A percentile compares a stretch with the other conserved stretches of the same genome.
Conservation (phyloP, 805 yeast species). For the Candida lessepsii region DNA sequence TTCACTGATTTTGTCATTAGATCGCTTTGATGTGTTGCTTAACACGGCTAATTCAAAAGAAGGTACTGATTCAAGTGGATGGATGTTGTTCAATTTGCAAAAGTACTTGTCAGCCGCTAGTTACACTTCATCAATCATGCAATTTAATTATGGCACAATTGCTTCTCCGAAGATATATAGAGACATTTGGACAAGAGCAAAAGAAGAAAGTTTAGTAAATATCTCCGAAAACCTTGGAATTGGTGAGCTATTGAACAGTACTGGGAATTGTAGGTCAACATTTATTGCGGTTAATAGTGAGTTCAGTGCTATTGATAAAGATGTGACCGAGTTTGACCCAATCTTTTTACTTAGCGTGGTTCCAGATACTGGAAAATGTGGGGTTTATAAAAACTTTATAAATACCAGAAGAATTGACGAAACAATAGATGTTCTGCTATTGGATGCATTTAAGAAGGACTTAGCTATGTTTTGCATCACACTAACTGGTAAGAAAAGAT, state of each 20-base stretch:
- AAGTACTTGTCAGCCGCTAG: background rate
- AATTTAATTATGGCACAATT: background rate
- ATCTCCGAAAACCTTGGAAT: background rate
- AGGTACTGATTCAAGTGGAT: background rate
- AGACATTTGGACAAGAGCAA: slow-evolving; percentile 1
- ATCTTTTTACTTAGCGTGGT: background rate
- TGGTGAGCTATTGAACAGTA: too few relatives aligned
- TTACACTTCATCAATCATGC: background rate
- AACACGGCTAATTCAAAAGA: background rate
- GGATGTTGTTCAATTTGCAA: background rate
- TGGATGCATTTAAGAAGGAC: background rate
- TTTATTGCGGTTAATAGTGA: background rate
- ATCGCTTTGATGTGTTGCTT: background rate
- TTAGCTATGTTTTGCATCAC: background rate
- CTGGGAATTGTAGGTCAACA: background rate
- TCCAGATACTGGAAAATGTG: background rate
- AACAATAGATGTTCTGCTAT: background rate
- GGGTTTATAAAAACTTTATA: background rate
- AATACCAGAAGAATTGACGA: background rate
- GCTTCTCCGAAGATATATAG: background rate
- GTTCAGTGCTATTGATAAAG: too few relatives aligned
- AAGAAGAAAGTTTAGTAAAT: background rate
- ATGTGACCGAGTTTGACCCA: too few relatives aligned
- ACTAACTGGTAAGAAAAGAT: slow-evolving; percentile 1
- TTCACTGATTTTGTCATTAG: background rate